phyloP scores from a whole-genome alignment of 768 basidiomycete species.

The Gelatoporia subvermispora region DNA sequence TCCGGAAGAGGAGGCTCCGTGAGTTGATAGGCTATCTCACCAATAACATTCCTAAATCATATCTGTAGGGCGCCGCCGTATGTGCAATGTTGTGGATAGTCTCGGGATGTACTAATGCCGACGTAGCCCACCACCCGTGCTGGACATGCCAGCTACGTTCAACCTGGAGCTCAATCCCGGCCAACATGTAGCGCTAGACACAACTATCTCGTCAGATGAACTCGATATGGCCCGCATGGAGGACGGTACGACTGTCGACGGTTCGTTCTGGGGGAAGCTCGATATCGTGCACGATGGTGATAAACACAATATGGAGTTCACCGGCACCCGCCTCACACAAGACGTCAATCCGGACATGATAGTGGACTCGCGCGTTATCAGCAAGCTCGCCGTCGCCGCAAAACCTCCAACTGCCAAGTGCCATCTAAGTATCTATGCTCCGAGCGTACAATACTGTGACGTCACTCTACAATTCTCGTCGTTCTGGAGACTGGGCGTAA shows the following conservation, averaged over 20 bases:
- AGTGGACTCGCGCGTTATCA: constrained; percentile 74
- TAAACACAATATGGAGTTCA: constrained; percentile 78
- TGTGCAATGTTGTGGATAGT: constrained; percentile 16
- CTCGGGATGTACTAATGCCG: background rate
- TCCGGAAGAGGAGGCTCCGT: constrained; percentile 74
- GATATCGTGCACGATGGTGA: constrained; percentile 76
- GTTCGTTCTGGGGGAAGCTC: constrained; percentile 85
- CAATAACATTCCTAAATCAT: background rate
- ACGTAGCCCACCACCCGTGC: constrained; percentile 58
- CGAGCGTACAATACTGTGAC: constrained; percentile 74
- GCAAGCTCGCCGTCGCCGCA: constrained; percentile 68
- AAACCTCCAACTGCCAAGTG: constrained; percentile 76
- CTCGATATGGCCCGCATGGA: constrained; percentile 91
- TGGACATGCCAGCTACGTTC: constrained; percentile 85
- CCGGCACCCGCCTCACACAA: constrained; percentile 66
- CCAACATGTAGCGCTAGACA: constrained; percentile 76
- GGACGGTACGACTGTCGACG: constrained; percentile 81
- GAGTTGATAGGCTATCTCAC: constrained; percentile 26
- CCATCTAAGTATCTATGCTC: constrained; percentile 68
- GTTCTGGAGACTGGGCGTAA: constrained; percentile 68
- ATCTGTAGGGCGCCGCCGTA: constrained; percentile 45
- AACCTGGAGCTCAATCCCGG: constrained; percentile 77
- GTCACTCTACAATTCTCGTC: constrained; percentile 66
- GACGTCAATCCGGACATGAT: constrained; percentile 64
- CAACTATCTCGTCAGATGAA: constrained; percentile 70